Conservation (phyloP, 331 rosid species). For the Ulmus americana region DNA sequence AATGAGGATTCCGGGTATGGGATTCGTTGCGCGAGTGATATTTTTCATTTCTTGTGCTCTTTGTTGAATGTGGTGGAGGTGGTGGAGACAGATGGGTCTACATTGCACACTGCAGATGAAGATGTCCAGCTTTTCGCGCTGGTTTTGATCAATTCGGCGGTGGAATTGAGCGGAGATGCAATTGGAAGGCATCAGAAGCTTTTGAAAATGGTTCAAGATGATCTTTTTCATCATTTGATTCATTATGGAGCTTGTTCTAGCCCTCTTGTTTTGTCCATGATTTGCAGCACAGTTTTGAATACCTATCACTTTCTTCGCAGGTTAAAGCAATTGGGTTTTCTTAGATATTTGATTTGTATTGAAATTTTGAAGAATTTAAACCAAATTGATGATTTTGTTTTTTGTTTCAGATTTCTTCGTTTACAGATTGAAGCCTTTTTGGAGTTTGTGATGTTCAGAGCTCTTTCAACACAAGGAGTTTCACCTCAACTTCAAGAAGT, state of each 20-base stretch:
- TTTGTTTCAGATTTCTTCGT: conserved; percentile 47
- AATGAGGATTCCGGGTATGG: conserved; percentile 51
- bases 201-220: conserved; percentile 84
- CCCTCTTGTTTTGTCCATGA: conserved; percentile 82
- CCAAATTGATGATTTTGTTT: not conserved
- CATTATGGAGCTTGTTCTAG: conserved; percentile 64
- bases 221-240: conserved; percentile 81
- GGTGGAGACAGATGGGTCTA: conserved; percentile 51
- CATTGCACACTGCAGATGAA: conserved; percentile 51
- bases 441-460: conserved; percentile 47
- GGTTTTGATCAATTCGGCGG: conserved; percentile 68
- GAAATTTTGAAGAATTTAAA: not conserved
- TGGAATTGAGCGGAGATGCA: conserved; percentile 71
- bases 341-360: not conserved
- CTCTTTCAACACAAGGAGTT: conserved; percentile 41
- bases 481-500: conserved; percentile 76
- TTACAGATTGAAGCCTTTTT: conserved; percentile 83
- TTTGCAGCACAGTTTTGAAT: conserved; percentile 85
- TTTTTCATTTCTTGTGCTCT: conserved; percentile 76
- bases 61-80: conserved; percentile 64
- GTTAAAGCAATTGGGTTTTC: conserved; percentile 23
- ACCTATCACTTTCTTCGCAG: conserved; percentile 72
- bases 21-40: conserved; percentile 60
- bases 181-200: conserved; percentile 68
- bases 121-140: conserved; percentile 75